Conservation (phyloP, 345 rosid species). For the Carallia pectinifolia region DNA sequence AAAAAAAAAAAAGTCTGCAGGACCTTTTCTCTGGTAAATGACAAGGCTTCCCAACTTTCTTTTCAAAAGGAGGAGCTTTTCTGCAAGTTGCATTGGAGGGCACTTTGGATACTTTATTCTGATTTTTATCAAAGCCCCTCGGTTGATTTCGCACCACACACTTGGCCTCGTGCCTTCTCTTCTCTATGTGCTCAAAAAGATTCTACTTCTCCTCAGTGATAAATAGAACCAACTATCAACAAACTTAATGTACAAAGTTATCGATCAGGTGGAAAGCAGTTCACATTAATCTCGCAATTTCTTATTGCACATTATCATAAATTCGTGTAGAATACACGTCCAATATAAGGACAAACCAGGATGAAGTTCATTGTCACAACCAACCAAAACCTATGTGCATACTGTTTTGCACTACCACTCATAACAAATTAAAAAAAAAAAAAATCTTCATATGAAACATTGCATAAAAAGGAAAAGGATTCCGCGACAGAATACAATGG, state of each 20-base stretch:
- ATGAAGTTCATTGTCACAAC: neutral
- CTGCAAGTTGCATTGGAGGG: slow-evolving; percentile 1
- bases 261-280: too few species aligned
- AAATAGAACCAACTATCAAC: too few species aligned
- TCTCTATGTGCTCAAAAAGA: too few species aligned
- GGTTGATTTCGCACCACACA: neutral
- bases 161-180: neutral
- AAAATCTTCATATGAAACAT: neutral
- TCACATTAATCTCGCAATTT: too few species aligned
- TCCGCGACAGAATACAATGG: neutral
- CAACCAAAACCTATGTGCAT: neutral
- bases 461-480: neutral
- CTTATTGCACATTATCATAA: too few species aligned
- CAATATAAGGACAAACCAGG: too few species aligned
- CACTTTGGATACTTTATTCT: slow-evolving; percentile 1
- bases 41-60: neutral
- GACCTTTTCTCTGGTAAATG: neutral
- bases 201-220: too few species aligned
- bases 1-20: neutral
- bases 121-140: neutral
- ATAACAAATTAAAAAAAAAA: neutral
- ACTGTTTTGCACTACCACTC: neutral
- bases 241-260: too few species aligned
- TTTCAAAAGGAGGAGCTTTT: slow-evolving; percentile 1
- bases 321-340: too few species aligned